Evolutionary conservation across 176 grass and related monocot species (phyloP).

Genomic region (Pharus latifolius): DNA sequence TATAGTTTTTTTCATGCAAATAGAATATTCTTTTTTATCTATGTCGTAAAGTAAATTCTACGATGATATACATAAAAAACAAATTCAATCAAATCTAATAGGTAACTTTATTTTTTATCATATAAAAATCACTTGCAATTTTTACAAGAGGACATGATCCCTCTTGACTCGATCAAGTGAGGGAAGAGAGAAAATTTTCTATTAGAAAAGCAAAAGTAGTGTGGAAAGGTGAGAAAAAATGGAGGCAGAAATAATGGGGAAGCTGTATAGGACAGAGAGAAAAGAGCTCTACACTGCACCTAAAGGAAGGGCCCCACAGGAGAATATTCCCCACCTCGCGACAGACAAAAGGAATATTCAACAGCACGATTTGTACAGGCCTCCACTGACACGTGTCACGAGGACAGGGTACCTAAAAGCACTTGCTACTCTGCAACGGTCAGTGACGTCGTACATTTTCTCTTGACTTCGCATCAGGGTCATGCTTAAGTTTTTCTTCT

Average conservation of each 20-base stretch:
- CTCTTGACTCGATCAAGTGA: too few species aligned
- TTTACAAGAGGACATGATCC: too few species aligned
- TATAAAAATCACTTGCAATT: too few species aligned
- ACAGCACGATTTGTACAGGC: constrained; percentile 34
- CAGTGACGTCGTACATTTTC: not conserved
- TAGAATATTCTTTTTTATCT: too few species aligned
- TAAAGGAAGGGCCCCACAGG: not conserved
- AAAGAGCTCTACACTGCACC: too few species aligned
- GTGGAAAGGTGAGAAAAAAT: not conserved
- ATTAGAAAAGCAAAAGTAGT: not conserved
- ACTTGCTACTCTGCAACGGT: not conserved
- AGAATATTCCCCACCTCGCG: constrained; percentile 46
- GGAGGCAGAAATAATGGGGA: not conserved
- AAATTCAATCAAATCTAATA: too few species aligned
- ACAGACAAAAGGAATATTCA: constrained; percentile 91
- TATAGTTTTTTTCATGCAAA: too few species aligned
- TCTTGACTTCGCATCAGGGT: constrained; percentile 8
- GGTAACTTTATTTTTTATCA: too few species aligned
- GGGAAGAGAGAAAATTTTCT: not conserved
- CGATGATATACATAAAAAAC: too few species aligned
- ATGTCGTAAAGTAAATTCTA: too few species aligned
- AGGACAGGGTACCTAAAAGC: constrained; percentile 25
- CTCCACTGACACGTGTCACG: constrained; percentile 43
- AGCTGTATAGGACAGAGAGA: not conserved
- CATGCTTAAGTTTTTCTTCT: too few species aligned